Conservation (phyloP, 73 alveolate genomes). For the Paraurostyla sp. region DNA sequence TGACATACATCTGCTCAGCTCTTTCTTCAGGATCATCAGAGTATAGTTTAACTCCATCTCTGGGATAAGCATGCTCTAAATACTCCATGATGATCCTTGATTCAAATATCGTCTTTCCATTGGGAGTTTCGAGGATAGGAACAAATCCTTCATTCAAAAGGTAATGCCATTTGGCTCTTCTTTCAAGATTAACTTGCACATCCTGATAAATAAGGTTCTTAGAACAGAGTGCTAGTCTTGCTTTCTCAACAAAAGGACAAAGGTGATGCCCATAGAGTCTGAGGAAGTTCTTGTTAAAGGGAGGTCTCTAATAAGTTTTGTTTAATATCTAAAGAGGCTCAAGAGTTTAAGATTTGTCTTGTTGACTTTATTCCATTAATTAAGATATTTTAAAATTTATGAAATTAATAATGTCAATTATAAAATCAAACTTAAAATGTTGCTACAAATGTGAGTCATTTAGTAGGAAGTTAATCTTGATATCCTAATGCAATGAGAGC, state of each 20-base stretch:
- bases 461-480: too few species aligned
- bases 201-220: constrained; percentile 53
- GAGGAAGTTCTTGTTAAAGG: constrained; percentile 42
- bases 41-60: constrained; percentile 43
- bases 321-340: constrained; percentile 7
- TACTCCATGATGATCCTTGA: constrained; percentile 68
- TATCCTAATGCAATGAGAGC: too few species aligned
- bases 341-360: constrained; percentile 34
- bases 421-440: neutral
- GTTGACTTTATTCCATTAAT: neutral
- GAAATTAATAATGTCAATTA: neutral
- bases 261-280: constrained; percentile 76
- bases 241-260: constrained; percentile 76
- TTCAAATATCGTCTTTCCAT: constrained; percentile 62
- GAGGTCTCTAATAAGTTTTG: constrained; percentile 61
- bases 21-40: constrained; percentile 26
- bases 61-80: constrained; percentile 52
- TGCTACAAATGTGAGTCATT: too few species aligned
- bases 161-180: constrained; percentile 73
- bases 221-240: constrained; percentile 64
- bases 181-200: constrained; percentile 56
- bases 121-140: constrained; percentile 69
- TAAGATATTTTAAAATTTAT: neutral
- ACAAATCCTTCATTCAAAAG: constrained; percentile 65
- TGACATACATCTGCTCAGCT: constrained; percentile 6